Conservation (phyloP, 495 filamentous ascomycete genomes). For the Apiosordaria backusii region DNA sequence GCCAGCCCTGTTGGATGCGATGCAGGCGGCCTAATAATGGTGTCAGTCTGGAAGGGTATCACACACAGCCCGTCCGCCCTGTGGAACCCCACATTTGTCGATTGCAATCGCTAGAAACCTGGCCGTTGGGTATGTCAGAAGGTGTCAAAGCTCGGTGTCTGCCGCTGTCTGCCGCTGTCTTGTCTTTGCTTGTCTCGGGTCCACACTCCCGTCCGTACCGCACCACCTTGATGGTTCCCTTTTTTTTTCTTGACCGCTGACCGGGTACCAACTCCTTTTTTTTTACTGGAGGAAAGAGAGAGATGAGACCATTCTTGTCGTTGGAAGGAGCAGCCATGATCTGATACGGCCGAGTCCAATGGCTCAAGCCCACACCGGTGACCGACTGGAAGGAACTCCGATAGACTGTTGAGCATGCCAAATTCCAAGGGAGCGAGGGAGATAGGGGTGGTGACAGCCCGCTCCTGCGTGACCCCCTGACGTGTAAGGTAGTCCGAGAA, state of each 20-base stretch:
- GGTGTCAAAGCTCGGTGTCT: neutral
- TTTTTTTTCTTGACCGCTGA: neutral
- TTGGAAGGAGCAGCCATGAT: neutral
- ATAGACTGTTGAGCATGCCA: neutral
- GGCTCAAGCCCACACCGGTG: neutral
- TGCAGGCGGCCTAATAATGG: neutral
- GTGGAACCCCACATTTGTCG: neutral
- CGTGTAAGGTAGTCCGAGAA: neutral
- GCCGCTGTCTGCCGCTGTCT: neutral
- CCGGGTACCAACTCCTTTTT: neutral
- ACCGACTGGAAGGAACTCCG: neutral
- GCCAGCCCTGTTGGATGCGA: neutral
- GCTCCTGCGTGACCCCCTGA: neutral
- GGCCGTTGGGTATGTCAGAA: too few relatives aligned
- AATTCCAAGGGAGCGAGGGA: neutral
- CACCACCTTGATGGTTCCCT: neutral
- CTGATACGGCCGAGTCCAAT: neutral
- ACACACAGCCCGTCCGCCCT: neutral
- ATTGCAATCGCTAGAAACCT: too few relatives aligned
- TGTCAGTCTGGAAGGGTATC: neutral
- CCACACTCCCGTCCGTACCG: neutral
- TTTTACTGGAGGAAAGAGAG: neutral
- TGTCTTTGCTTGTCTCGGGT: neutral
- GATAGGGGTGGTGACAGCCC: neutral
- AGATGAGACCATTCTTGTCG: neutral